A percentile compares a stretch with the other conserved stretches of the same genome.
Evolutionary conservation across 2,329 filamentous ascomycete species (phyloP).

Genomic region (Thielaviopsis punctulata): DNA sequence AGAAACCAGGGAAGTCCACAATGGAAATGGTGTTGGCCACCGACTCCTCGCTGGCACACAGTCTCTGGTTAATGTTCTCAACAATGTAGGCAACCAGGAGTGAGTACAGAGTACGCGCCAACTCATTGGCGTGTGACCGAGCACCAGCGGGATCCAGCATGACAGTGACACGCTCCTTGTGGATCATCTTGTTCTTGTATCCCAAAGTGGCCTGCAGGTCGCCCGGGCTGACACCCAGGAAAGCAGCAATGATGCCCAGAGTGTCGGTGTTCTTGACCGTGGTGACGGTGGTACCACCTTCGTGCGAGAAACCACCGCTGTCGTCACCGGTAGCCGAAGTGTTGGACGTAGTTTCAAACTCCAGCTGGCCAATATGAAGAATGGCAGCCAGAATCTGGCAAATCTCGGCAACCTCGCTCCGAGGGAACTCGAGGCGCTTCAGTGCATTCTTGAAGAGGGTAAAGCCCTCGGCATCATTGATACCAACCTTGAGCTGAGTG

Average conservation of each 20-base stretch:
- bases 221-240: slow-evolving; percentile 65
- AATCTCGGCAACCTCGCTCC: slow-evolving; percentile 87
- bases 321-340: slow-evolving; percentile 72
- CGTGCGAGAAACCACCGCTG: slow-evolving; percentile 89
- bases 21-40: slow-evolving; percentile 90
- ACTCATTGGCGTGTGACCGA: slow-evolving; percentile 79
- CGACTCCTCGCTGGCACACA: slow-evolving; percentile 73
- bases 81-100: slow-evolving; percentile 87
- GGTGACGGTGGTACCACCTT: slow-evolving; percentile 73
- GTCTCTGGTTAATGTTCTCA: slow-evolving; percentile 76
- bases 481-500: slow-evolving; percentile 89
- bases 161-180: slow-evolving; percentile 91
- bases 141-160: slow-evolving; percentile 91
- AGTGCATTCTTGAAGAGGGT: slow-evolving; percentile 94
- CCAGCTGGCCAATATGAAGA: slow-evolving; percentile 91
- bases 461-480: slow-evolving; percentile 91
- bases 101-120: slow-evolving; percentile 84
- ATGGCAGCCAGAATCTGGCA: slow-evolving; percentile 89
- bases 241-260: slow-evolving; percentile 74
- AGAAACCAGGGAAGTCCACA: slow-evolving; percentile 91
- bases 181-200: slow-evolving; percentile 93
- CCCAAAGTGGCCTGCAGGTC: slow-evolving; percentile 79
- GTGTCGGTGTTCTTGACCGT: slow-evolving; percentile 88
- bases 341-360: slow-evolving; percentile 68
- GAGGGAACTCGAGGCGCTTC: slow-evolving; percentile 82